phyloP scores from a whole-genome alignment of 495 filamentous ascomycete genomes.

The Aspergillus cavernicola region DNA sequence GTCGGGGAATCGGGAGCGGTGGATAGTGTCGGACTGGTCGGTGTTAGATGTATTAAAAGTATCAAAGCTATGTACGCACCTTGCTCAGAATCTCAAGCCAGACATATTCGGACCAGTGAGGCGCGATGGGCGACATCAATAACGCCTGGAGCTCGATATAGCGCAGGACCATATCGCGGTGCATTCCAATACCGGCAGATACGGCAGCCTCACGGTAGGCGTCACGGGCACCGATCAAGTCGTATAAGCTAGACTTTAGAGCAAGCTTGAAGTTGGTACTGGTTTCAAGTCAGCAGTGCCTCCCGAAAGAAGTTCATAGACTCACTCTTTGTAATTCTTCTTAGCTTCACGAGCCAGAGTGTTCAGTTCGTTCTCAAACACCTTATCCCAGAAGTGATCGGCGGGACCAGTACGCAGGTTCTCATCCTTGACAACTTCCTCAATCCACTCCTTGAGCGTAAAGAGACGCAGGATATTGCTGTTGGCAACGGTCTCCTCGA shows the following conservation, averaged over 20 bases:
- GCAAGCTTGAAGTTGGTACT: constrained; percentile 85
- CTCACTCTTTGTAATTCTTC: constrained; percentile 69
- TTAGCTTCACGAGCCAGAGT: constrained; percentile 69
- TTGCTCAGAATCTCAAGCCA: constrained; percentile 86
- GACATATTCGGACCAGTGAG: constrained; percentile 93
- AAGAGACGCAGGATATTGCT: constrained; percentile 82
- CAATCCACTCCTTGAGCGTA: constrained; percentile 87
- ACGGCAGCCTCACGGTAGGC: constrained; percentile 80
- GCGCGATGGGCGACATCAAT: constrained; percentile 73
- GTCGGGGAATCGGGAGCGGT: constrained; percentile 72
- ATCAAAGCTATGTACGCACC: constrained; percentile 31
- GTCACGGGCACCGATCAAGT: constrained; percentile 81
- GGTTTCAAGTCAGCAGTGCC: constrained; percentile 29
- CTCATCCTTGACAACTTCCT: constrained; percentile 71
- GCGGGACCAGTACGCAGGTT: constrained; percentile 69
- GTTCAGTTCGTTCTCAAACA: constrained; percentile 95
- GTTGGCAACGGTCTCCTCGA: constrained; percentile 92
- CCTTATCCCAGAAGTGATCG: constrained; percentile 75
- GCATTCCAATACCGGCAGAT: constrained; percentile 75
- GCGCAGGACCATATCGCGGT: constrained; percentile 66
- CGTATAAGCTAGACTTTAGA: constrained; percentile 85
- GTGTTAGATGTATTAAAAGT: constrained; percentile 18
- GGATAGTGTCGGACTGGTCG: constrained; percentile 57
- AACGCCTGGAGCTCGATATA: constrained; percentile 89
- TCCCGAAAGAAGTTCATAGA: constrained; percentile 1